These are phyloP conservation scores for Apiosordaria backusii DNA, from an alignment of 495 filamentous ascomycete species.

Conservation along the genomic window DNA sequence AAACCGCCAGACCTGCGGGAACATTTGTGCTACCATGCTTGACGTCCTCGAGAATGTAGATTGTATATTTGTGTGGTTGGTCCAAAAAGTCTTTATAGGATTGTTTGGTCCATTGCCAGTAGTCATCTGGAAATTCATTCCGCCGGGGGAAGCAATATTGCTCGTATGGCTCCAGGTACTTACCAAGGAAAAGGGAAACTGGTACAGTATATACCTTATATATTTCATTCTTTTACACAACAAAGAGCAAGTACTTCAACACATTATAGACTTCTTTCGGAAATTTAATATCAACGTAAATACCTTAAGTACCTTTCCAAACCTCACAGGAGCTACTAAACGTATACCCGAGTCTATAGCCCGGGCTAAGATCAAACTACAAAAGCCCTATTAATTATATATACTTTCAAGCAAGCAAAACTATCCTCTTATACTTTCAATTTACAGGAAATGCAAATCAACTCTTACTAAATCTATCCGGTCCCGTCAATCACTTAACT, in stretches of 20 bases:
- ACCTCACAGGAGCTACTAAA: neutral
- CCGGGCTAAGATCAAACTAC: neutral
- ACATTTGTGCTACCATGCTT: too few relatives aligned
- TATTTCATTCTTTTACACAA: neutral
- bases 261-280: neutral
- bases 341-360: neutral
- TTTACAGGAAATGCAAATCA: too few relatives aligned
- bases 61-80: too few relatives aligned
- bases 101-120: too few relatives aligned
- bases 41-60: too few relatives aligned
- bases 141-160: too few relatives aligned
- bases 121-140: too few relatives aligned
- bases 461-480: too few relatives aligned
- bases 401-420: neutral
- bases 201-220: neutral
- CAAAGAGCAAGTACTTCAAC: neutral
- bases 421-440: neutral
- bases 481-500: too few relatives aligned
- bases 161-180: neutral
- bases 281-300: neutral
- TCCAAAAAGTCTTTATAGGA: too few relatives aligned
- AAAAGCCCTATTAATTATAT: neutral
- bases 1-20: too few relatives aligned
- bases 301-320: neutral
- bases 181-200: neutral